These are phyloP conservation scores for Baorangia bicolor DNA, from an alignment of 768 basidiomycete species.

Conservation along the genomic window DNA sequence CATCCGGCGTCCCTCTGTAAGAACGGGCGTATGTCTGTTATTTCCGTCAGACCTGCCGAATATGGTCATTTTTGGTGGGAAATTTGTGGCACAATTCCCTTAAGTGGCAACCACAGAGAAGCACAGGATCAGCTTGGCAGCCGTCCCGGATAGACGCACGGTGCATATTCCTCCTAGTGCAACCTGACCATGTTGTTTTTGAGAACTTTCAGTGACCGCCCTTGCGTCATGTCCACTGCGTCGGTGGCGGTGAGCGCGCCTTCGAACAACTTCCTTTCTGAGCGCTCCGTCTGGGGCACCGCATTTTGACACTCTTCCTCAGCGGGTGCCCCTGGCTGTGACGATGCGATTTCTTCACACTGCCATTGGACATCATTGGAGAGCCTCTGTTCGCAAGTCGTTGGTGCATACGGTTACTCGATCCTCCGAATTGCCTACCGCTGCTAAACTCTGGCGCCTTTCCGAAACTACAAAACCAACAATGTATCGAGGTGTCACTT, in stretches of 20 bases:
- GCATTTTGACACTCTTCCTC: constrained; percentile 25
- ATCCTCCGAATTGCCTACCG: constrained; percentile 30
- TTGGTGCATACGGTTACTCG: constrained; percentile 32
- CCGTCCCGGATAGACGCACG: constrained; percentile 20
- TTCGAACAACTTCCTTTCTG: constrained; percentile 14
- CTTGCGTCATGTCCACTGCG: constrained; percentile 27
- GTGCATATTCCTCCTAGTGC: constrained; percentile 6
- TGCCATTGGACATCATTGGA: constrained; percentile 25
- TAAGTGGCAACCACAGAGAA: constrained; percentile 1
- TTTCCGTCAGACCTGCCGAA: not conserved
- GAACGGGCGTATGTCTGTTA: not conserved
- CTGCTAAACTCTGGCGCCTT: constrained; percentile 18
- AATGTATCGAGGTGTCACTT: constrained; percentile 20
- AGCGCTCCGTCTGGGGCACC: constrained; percentile 33
- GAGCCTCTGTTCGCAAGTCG: constrained; percentile 19
- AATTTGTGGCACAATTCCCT: constrained; percentile 1
- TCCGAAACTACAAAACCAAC: constrained; percentile 36
- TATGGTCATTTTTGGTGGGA: not conserved
- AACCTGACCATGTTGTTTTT: constrained; percentile 7
- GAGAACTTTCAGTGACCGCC: constrained; percentile 5
- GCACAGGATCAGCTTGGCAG: constrained; percentile 26
- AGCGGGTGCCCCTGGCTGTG: constrained; percentile 34
- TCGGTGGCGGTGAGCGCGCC: constrained; percentile 34
- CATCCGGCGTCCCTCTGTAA: constrained; percentile 12
- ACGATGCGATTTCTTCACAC: constrained; percentile 33